Conservation (phyloP, 768 basidiomycete genomes). For the Steccherinum ochraceum region DNA sequence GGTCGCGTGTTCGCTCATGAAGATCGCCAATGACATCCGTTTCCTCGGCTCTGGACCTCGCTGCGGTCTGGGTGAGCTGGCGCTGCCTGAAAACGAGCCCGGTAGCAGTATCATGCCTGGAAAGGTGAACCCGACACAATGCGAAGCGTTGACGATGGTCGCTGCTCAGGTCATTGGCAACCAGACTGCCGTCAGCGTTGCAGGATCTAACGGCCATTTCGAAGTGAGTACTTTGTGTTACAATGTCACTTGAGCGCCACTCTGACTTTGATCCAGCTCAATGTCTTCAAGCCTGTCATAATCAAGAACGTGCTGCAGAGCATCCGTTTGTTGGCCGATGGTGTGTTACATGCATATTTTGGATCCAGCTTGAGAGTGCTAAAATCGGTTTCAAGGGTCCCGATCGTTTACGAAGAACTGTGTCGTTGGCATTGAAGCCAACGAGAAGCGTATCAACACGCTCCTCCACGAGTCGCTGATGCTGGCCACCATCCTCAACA, state of each 20-base stretch:
- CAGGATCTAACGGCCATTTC: slow-evolving; percentile 94
- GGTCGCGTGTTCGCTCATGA: slow-evolving; percentile 95
- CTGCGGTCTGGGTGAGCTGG: slow-evolving; percentile 93
- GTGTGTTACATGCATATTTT: slow-evolving; percentile 31
- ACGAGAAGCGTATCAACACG: slow-evolving; percentile 86
- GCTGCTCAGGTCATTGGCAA: slow-evolving; percentile 99
- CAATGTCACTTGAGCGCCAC: background rate
- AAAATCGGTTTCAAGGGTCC: slow-evolving; percentile 41
- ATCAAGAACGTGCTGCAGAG: slow-evolving; percentile 97
- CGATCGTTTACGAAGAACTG: slow-evolving; percentile 97
- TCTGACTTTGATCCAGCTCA: slow-evolving; percentile 48
- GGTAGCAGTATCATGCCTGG: slow-evolving; percentile 99
- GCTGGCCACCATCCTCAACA: slow-evolving; percentile 97
- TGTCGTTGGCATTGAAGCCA: slow-evolving; percentile 92
- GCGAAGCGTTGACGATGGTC: slow-evolving; percentile 98
- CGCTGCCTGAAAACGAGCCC: slow-evolving; percentile 96
- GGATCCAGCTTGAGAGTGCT: background rate
- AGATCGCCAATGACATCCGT: slow-evolving; percentile 98
- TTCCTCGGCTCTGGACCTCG: slow-evolving; percentile 97
- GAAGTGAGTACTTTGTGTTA: slow-evolving; percentile 52
- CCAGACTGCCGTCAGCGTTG: slow-evolving; percentile 87
- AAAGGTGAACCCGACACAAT: slow-evolving; percentile 99
- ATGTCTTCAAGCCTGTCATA: slow-evolving; percentile 99
- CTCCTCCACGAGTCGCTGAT: slow-evolving; percentile 94
- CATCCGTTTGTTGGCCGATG: slow-evolving; percentile 89